Conservation (phyloP, 305 asterid genomes). For the Solanum chacoense region DNA sequence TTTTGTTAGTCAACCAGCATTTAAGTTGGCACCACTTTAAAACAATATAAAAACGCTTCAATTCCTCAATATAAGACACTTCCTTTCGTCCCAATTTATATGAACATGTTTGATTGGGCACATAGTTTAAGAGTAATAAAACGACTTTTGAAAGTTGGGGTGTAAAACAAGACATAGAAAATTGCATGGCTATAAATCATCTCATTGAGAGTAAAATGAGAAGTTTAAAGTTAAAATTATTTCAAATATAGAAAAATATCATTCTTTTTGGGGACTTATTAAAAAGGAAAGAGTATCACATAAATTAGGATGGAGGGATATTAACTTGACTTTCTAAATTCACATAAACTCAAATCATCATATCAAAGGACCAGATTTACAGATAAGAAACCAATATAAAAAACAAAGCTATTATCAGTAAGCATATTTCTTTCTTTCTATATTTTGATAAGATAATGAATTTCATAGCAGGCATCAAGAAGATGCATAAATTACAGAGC, state of each 20-base stretch:
- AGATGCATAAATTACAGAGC: not conserved
- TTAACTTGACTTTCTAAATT: not conserved
- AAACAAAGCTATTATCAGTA: not conserved
- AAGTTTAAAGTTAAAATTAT: not conserved
- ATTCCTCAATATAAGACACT: not conserved
- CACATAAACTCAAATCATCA: not conserved
- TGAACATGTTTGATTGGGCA: not conserved
- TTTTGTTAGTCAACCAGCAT: not conserved
- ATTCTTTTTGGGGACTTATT: not conserved
- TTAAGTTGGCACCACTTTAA: not conserved
- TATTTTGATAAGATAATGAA: not conserved
- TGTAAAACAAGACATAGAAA: not conserved
- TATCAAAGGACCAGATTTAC: not conserved
- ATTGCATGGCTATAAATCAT: not conserved
- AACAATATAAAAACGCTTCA: not conserved
- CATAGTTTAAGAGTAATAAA: not conserved
- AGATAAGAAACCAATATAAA: not conserved
- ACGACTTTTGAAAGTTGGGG: not conserved
- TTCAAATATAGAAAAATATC: not conserved
- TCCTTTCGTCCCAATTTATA: not conserved
- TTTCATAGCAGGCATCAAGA: not conserved
- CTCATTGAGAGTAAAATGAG: not conserved
- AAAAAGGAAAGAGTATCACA: not conserved
- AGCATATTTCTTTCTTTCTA: not conserved
- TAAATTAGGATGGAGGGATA: not conserved